Conservation (phyloP, 83 land plant genomes). For the Picea mariana region DNA sequence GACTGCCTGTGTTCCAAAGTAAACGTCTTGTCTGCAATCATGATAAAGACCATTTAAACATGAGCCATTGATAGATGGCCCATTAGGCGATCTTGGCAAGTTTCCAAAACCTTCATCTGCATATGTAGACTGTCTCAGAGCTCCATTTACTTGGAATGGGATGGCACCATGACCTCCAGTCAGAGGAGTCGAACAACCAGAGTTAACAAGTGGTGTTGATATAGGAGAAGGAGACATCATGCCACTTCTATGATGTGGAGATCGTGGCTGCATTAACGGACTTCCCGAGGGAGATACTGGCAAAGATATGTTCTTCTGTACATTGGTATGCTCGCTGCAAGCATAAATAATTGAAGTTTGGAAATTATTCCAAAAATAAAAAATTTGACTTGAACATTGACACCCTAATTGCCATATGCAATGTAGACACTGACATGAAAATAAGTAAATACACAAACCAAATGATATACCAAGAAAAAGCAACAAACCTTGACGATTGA, state of each 20-base stretch:
- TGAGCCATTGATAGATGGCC: slow-evolving; percentile 18
- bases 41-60: slow-evolving; percentile 23
- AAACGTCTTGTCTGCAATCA: slow-evolving; percentile 28
- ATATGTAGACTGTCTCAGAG: slow-evolving; percentile 24
- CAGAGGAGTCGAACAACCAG: slow-evolving; percentile 67
- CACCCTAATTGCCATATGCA: not conserved
- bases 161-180: slow-evolving; percentile 55
- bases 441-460: not conserved
- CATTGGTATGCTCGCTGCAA: slow-evolving; percentile 34
- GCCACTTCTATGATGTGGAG: slow-evolving; percentile 50
- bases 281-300: slow-evolving; percentile 74
- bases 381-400: not conserved
- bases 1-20: slow-evolving; percentile 22
- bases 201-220: slow-evolving; percentile 53
- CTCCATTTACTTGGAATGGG: slow-evolving; percentile 27
- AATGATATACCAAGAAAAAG: not conserved
- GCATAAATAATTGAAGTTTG: not conserved
- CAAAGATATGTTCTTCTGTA: slow-evolving; percentile 43
- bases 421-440: not conserved
- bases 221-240: slow-evolving; percentile 61
- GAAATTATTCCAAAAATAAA: slow-evolving; percentile 1
- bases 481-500: slow-evolving; percentile 29
- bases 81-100: slow-evolving; percentile 28
- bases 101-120: slow-evolving; percentile 34
- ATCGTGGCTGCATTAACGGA: slow-evolving; percentile 52